Percentiles rank a stretch among this genome's conserved stretches.
Conservation (phyloP, 257 asterid species). For the Solanum paucissectum region DNA sequence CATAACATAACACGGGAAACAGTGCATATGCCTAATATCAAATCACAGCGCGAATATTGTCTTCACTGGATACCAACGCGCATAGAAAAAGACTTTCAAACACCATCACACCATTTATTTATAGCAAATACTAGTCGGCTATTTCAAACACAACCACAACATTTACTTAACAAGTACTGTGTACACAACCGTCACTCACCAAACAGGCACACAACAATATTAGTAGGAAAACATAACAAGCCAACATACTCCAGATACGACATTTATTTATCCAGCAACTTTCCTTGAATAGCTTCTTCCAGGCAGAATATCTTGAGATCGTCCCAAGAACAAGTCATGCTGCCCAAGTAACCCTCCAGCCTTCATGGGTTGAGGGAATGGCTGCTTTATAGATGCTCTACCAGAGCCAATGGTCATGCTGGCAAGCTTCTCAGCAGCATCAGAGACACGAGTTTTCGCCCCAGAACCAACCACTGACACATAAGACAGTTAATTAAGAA, state of each 20-base stretch:
- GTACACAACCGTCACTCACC: not conserved
- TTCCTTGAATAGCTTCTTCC: slow-evolving; percentile 43
- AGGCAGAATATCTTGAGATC: slow-evolving; percentile 43
- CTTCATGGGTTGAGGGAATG: slow-evolving; percentile 50
- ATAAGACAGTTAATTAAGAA: not conserved
- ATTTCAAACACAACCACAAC: not conserved
- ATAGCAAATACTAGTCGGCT: not conserved
- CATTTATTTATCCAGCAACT: slow-evolving; percentile 47
- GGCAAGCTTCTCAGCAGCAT: slow-evolving; percentile 47
- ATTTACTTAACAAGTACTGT: not conserved
- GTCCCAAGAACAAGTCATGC: slow-evolving; percentile 32
- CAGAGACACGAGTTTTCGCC: slow-evolving; percentile 34
- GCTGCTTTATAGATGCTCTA: slow-evolving; percentile 31
- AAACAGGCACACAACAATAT: not conserved
- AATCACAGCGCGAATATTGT: not conserved
- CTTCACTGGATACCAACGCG: not conserved
- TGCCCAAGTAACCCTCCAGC: slow-evolving; percentile 75
- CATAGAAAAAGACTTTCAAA: not conserved
- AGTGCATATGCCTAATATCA: not conserved
- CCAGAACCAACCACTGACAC: slow-evolving; percentile 25
- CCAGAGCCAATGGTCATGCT: slow-evolving; percentile 45
- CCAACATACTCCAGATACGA: not conserved
- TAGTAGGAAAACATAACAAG: not conserved
- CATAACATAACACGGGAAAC: not conserved
- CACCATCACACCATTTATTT: not conserved